Evolutionary conservation across 108 stramenopile species (phyloP), one percentile per base, ranked within the genome.

Genomic region (Skeletonema tropicum): DNA sequence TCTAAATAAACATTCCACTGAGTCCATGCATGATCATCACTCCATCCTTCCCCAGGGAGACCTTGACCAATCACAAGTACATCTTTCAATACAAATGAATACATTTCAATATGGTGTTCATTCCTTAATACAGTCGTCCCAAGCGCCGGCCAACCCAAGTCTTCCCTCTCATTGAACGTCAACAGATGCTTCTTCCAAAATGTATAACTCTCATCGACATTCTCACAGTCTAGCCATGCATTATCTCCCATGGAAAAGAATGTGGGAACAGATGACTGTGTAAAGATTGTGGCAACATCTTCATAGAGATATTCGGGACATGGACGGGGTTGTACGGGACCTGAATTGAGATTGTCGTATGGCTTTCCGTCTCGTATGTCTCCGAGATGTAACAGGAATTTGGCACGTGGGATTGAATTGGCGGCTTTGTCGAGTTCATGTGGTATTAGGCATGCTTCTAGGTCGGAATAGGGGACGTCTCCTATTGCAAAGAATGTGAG

Each of bases 311-410:
- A 55, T 55, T 55, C 52, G 7, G 52, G 52, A 55, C 52, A 55
- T 25, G 52, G 52, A 55, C 52, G 52, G 5, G 52, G 52, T 5
- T 10, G 52, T 4, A 23, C 52, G 26, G 26, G 26, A 55, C 38
- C 38, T 3, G 35, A 35, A 55, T 21, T 6, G 5, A 55, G 7
- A 14, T 49, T 21, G n/a, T 23, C 17, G 6, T 17, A n/a, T 19
- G 52, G 52, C 52, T 55, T 55, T 55, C 52, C 52, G 25, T 55
- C 52, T 55, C 52, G 52, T 10, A 55, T 55, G 8, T 55, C 52
- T 25, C 52, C 52, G 0, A 55, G 52, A 55, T 55, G 52, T 21
- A 55, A 11, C 52, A 55, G 0, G 7, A 55, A 55, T 55, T 55
- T 55, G 23, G 52, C 52, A 55, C 25, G 23, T 25, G 52, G 7